Base-by-base conservation (phyloP, 2,329 filamentous ascomycete genomes). In the Parascedosporium putredinis region DNA sequence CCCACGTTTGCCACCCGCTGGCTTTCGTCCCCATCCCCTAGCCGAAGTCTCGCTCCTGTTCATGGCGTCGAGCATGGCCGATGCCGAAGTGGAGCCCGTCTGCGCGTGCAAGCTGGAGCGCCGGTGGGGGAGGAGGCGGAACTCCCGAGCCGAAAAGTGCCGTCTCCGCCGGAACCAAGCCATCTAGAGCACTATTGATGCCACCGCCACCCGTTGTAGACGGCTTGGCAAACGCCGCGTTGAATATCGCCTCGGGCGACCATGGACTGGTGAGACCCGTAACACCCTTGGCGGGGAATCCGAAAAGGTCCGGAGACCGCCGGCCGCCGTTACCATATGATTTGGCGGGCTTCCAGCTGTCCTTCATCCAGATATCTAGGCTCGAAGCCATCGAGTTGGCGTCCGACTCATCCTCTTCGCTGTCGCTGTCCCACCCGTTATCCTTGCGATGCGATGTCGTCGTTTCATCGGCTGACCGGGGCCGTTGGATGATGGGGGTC, bases 301-400 rank as follows among this genome's bases (percentile, higher is more conserved):
- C 66, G 52, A 79, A 79, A 2, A 79, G 63, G 51, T 79, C 76
- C 0, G 76, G 76, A 3, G 75, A 77, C 1, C 55, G 55, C 23
- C 62, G 59, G 6, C 58, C 58, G 1, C 60, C 59, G 23, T 62
- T 59, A 5, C 57, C 57, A 23, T 25, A 45, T 16, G 34, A 14
- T 1, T 55, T 58, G 0, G 61, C 59, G 1, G 72, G 68, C 44
- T 73, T 73, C 27, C 69, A 61, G 49, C 74, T 75, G 58, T 78
- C 75, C 5, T 69, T 70, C 62, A 81, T 69, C 77, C 77, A 81
- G 22, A 77, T 75, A 49, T 81, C 78, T 4, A 75, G 67, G 52
- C 70, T 75, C 1, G 73, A 77, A 1, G 70, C 64, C 3, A 70
- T 58, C 2, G 74, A 76, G 24, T 58, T 62, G 2, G 61, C 57